Evolutionary conservation across 176 grass and related monocot genomes (phyloP).

Genomic region (Oropetium thomaeum): DNA sequence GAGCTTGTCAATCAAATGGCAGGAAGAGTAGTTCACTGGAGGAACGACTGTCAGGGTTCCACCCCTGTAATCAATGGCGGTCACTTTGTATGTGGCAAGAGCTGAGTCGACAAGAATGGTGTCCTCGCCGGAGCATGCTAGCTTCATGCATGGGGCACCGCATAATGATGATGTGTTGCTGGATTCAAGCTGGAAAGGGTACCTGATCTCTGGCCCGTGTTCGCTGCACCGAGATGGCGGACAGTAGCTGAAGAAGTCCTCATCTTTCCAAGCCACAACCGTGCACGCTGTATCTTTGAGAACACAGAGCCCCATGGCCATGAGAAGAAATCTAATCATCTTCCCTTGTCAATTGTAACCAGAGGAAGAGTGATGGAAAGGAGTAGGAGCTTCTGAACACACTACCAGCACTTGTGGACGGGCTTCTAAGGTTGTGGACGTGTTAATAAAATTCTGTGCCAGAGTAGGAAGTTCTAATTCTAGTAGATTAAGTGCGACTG

Average conservation of each 20-base stretch:
- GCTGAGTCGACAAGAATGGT: conserved; percentile 34
- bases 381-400: neutral
- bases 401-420: neutral
- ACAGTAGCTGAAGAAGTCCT: conserved; percentile 33
- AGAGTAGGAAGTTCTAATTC: too few species aligned
- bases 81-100: conserved; percentile 28
- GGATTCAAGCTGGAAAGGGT: conserved; percentile 29
- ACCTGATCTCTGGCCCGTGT: conserved; percentile 47
- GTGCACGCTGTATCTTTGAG: neutral
- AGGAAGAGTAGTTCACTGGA: neutral
- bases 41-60: neutral
- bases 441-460: too few species aligned
- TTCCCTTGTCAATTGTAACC: neutral
- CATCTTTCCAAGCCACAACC: neutral
- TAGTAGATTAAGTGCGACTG: too few species aligned
- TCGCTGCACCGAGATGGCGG: conserved; percentile 22
- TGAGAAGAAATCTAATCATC: neutral
- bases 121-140: conserved; percentile 44
- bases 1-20: neutral
- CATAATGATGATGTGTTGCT: conserved; percentile 20
- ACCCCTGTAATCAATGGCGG: conserved; percentile 10
- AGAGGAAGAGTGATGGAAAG: neutral
- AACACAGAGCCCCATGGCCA: conserved; percentile 15
- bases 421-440: neutral
- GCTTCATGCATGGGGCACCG: conserved; percentile 6